Evolutionary conservation across 768 basidiomycete genomes (phyloP), one percentile per base, ranked within the genome.

Genomic region (Scleroderma citrinum): DNA sequence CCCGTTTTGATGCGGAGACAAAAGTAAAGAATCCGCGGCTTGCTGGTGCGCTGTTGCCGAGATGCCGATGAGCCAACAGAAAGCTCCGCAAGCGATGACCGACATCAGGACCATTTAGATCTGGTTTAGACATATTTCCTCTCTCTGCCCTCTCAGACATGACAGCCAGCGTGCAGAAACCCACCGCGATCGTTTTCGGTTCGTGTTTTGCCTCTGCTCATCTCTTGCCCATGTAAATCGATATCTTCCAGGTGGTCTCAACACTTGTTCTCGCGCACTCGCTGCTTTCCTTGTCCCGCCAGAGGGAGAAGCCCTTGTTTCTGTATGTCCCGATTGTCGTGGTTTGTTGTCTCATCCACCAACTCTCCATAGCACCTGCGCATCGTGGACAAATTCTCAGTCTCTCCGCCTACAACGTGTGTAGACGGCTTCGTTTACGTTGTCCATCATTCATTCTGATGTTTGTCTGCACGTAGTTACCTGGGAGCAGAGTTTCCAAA

Each of bases 121-220:
- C 34, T 45, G 34, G 32, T 17, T 45, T 16, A 31, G 16, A 14
- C 23, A 23, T n/a, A 23, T 20, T 14, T 21, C 7, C 23, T 26
- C 40, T 46, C 49, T 30, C 47, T 32, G 12, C 44, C 44, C 35
- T 47, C 46, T 45, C 44, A 47, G 57, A 42, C 48, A 76, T 75
- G 76, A 57, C 74, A 36, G 26, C 17, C 47, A 48, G 34, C 38
- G 39, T 41, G 47, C 63, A 62, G 37, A 79, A 76, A 54, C 87
- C 87, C 13, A 81, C 69, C 66, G 88, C 77, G 35, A 76, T 92
- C 57, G 83, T 92, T 56, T 83, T 89, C 57, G 89, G 89, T 90
- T 51, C 54, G 80, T 66, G 7, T 11, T 46, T 48, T 34, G 51
- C 46, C 34, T 40, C 40, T 48, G 46, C 47, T 13, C 50, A 41